These are phyloP conservation scores for Hyaloscypha variabilis DNA, from an alignment of 495 filamentous ascomycete genomes.

Conservation along the genomic window DNA sequence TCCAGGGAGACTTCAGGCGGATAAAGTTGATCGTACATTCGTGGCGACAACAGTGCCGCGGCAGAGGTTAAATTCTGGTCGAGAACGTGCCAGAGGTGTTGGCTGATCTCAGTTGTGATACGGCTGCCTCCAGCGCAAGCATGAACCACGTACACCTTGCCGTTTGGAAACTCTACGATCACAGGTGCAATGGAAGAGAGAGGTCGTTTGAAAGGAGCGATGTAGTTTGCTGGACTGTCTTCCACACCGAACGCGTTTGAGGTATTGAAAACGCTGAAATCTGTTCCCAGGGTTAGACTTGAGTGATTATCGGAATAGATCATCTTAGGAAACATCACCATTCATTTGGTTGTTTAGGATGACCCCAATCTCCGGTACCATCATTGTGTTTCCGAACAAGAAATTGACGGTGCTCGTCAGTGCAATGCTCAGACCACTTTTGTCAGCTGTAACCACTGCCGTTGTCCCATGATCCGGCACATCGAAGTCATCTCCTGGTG, in stretches of 20 bases:
- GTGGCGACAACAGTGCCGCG: constrained; percentile 65
- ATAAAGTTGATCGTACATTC: constrained; percentile 82
- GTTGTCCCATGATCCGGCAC: constrained; percentile 72
- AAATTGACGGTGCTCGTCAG: constrained; percentile 83
- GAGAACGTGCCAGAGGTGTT: constrained; percentile 74
- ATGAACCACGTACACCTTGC: constrained; percentile 67
- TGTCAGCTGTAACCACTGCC: constrained; percentile 70
- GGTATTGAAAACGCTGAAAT: not conserved
- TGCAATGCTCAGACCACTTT: constrained; percentile 67
- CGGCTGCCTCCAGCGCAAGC: constrained; percentile 83
- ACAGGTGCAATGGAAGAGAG: constrained; percentile 78
- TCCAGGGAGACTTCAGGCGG: constrained; percentile 75
- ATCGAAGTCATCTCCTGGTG: constrained; percentile 57
- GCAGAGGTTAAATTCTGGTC: constrained; percentile 61
- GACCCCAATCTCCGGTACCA: constrained; percentile 78
- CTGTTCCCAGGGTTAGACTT: too few species aligned
- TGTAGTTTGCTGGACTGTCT: too few species aligned
- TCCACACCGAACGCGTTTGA: too few species aligned
- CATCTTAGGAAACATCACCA: constrained; percentile 7
- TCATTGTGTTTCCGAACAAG: constrained; percentile 73
- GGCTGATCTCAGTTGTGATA: constrained; percentile 84
- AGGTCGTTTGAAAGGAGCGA: constrained; percentile 54
- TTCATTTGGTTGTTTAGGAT: constrained; percentile 97
- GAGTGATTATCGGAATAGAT: not conserved
- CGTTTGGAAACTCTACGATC: constrained; percentile 71